Evolutionary conservation across 495 filamentous ascomycete species (phyloP).

Genomic region (Poronia punctata): DNA sequence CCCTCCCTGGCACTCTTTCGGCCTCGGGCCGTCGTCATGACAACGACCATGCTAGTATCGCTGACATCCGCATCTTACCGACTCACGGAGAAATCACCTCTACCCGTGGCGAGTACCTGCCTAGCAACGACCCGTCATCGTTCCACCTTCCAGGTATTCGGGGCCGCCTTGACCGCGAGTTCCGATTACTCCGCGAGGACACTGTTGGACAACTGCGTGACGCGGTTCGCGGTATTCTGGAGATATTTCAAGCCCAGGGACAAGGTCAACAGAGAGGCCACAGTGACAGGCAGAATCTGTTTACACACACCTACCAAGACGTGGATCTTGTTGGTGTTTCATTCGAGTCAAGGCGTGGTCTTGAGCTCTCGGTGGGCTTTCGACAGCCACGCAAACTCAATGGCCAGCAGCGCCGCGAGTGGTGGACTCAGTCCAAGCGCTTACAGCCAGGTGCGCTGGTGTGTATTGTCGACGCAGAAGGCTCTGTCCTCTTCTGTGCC

Average conservation of each 20-base stretch:
- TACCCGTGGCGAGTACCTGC: slow-evolving; percentile 51
- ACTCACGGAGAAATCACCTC: slow-evolving; percentile 54
- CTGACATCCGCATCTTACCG: slow-evolving; percentile 56
- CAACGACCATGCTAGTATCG: slow-evolving; percentile 57
- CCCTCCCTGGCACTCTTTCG: slow-evolving; percentile 49
- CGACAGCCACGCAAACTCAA: slow-evolving; percentile 40
- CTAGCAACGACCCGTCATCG: slow-evolving; percentile 39
- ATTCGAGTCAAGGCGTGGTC: slow-evolving; percentile 43
- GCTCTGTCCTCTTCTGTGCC: slow-evolving; percentile 46
- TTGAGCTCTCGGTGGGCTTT: slow-evolving; percentile 50
- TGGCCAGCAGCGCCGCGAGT: slow-evolving; percentile 40
- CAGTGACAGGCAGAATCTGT: slow-evolving; percentile 14
- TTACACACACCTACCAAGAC: slow-evolving; percentile 36
- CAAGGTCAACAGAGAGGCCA: slow-evolving; percentile 1
- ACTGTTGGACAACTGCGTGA: slow-evolving; percentile 57
- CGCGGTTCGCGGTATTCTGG: slow-evolving; percentile 39
- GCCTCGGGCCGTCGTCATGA: slow-evolving; percentile 53
- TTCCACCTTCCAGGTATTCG: slow-evolving; percentile 52
- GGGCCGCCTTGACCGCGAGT: slow-evolving; percentile 62
- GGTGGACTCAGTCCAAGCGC: slow-evolving; percentile 54
- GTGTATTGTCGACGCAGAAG: slow-evolving; percentile 46
- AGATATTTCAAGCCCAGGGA: slow-evolving; percentile 11
- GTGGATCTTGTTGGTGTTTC: slow-evolving; percentile 27
- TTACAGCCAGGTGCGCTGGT: slow-evolving; percentile 52
- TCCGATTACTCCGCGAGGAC: slow-evolving; percentile 62